phyloP scores from a whole-genome alignment of 2,329 filamentous ascomycete genomes.

The Cryphonectria japonica region DNA sequence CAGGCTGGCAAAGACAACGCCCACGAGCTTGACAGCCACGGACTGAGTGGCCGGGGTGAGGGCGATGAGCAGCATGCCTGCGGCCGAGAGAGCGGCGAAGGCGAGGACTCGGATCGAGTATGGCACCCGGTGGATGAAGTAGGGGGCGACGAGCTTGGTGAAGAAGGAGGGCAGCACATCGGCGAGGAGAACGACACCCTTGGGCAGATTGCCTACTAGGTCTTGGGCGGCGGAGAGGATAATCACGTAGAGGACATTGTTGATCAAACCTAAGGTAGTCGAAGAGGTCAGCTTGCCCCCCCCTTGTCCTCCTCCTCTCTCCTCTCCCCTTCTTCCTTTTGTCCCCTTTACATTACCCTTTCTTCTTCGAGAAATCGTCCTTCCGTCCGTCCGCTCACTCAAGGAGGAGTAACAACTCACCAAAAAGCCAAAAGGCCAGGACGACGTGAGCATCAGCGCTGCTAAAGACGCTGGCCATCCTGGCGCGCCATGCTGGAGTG shows the following conservation, averaged over 20 bases:
- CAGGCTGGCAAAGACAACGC: conserved; percentile 82
- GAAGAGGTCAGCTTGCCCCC: neutral
- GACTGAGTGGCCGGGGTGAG: conserved; percentile 70
- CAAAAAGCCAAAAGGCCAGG: conserved; percentile 90
- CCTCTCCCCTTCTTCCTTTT: neutral
- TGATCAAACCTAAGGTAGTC: conserved; percentile 71
- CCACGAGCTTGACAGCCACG: conserved; percentile 76
- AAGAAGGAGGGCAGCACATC: conserved; percentile 90
- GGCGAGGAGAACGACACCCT: conserved; percentile 89
- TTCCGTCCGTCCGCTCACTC: neutral
- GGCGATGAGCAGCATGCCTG: conserved; percentile 88
- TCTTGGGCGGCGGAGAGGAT: conserved; percentile 95
- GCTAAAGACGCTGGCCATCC: conserved; percentile 65
- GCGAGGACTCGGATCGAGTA: conserved; percentile 75
- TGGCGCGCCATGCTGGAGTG: conserved; percentile 64
- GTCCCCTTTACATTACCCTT: neutral
- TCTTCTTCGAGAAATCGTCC: neutral
- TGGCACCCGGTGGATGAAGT: conserved; percentile 88
- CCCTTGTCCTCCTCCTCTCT: no score
- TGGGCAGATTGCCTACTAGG: conserved; percentile 87
- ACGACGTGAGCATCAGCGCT: conserved; percentile 74
- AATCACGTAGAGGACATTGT: conserved; percentile 97
- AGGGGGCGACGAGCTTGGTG: conserved; percentile 86
- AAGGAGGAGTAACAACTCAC: conserved; percentile 52
- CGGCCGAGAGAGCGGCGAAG: conserved; percentile 75